phyloP scores from a whole-genome alignment of 345 rosid genomes.

The Barbarea vulgaris region DNA sequence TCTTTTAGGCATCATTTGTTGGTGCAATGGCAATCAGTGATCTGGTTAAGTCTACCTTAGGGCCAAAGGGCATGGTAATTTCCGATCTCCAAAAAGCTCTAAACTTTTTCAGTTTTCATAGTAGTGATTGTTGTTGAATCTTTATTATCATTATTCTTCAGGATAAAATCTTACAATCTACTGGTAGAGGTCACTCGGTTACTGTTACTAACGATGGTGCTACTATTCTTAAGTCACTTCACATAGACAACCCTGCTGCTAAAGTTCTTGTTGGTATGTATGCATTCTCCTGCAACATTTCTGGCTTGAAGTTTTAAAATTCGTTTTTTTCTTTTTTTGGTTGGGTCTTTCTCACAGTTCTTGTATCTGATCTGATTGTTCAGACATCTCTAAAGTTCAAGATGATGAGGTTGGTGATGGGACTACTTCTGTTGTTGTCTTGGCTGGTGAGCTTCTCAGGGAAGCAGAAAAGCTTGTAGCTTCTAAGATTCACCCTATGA shows the following conservation, averaged over 20 bases:
- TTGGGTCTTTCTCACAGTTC: not conserved
- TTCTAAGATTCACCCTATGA: slow-evolving; percentile 97
- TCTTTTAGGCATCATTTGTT: slow-evolving; percentile 76
- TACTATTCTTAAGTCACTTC: slow-evolving; percentile 92
- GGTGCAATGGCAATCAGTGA: slow-evolving; percentile 97
- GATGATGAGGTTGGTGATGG: slow-evolving; percentile 99
- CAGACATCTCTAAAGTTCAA: slow-evolving; percentile 98
- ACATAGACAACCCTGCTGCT: slow-evolving; percentile 95
- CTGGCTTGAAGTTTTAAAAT: not conserved
- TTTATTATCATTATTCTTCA: slow-evolving; percentile 17
- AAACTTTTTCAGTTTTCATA: not conserved
- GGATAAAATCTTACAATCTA: slow-evolving; percentile 98
- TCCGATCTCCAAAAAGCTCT: not conserved
- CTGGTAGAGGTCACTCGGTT: slow-evolving; percentile 79
- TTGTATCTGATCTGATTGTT: not conserved
- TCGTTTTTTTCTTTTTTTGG: not conserved
- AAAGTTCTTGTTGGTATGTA: slow-evolving; percentile 94
- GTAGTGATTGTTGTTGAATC: slow-evolving; percentile 25
- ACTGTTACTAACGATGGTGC: slow-evolving; percentile 98
- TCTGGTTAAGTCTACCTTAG: slow-evolving; percentile 90
- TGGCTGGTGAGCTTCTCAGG: slow-evolving; percentile 94
- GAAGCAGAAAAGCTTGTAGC: slow-evolving; percentile 95
- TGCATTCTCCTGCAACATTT: not conserved
- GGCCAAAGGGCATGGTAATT: slow-evolving; percentile 96
- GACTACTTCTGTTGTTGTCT: slow-evolving; percentile 96